phyloP scores from a whole-genome alignment of 352 stramenopile genomes.

The Aphanomyces euteiches region DNA sequence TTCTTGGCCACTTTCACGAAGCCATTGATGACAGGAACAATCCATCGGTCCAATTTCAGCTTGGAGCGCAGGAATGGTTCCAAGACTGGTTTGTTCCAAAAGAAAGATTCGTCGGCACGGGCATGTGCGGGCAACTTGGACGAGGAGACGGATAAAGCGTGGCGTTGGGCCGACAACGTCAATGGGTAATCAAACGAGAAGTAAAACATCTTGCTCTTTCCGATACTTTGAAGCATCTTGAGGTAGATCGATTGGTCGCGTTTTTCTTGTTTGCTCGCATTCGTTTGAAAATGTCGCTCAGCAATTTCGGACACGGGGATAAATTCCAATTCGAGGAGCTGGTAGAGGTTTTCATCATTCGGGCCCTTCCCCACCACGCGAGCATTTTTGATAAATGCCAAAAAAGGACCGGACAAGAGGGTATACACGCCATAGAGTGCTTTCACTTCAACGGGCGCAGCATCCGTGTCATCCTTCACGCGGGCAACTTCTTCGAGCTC shows the following conservation, averaged over 20 bases:
- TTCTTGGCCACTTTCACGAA: slow-evolving; percentile 71
- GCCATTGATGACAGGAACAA: slow-evolving; percentile 61
- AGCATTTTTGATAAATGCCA: slow-evolving; percentile 50
- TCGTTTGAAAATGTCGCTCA: slow-evolving; percentile 50
- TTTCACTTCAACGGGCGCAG: slow-evolving; percentile 42
- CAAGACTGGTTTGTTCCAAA: slow-evolving; percentile 87
- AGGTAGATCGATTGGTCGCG: slow-evolving; percentile 54
- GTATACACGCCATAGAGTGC: slow-evolving; percentile 64
- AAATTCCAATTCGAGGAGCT: slow-evolving; percentile 47
- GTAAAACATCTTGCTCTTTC: slow-evolving; percentile 57
- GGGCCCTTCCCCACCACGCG: slow-evolving; percentile 58
- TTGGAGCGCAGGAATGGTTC: slow-evolving; percentile 43
- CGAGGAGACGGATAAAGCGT: slow-evolving; percentile 26
- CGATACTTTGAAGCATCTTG: slow-evolving; percentile 49
- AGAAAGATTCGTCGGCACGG: slow-evolving; percentile 85
- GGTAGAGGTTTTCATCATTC: slow-evolving; percentile 59
- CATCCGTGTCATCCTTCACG: slow-evolving; percentile 42
- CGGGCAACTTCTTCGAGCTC: slow-evolving; percentile 50
- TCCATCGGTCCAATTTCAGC: slow-evolving; percentile 52
- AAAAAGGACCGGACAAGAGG: slow-evolving; percentile 52
- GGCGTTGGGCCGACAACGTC: slow-evolving; percentile 54
- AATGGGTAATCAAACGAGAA: slow-evolving; percentile 69
- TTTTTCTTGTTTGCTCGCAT: slow-evolving; percentile 53
- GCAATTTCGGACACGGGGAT: slow-evolving; percentile 49
- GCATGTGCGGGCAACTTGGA: slow-evolving; percentile 45